Evolutionary conservation across 2,329 filamentous ascomycete species (phyloP).

Genomic region (Anthostomella pinea): DNA sequence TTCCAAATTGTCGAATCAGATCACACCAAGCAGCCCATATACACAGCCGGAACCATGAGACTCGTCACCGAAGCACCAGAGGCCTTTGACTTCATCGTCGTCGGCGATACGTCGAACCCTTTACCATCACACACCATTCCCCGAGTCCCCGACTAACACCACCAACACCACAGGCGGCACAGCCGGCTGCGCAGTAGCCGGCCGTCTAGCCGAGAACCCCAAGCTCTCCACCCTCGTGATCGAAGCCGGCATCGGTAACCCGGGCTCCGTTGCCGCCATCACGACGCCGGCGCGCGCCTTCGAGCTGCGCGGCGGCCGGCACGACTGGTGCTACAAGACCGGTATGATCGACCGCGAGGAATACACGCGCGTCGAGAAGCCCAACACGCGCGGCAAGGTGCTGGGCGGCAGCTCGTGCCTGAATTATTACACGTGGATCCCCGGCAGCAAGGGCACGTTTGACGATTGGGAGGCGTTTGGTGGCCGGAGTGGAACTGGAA

Average conservation of each 20-base stretch:
- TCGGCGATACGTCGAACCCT: background rate
- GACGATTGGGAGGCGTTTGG: conserved; percentile 71
- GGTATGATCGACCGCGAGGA: conserved; percentile 58
- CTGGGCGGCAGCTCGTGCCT: conserved; percentile 57
- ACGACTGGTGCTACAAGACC: conserved; percentile 62
- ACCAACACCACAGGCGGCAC: no score
- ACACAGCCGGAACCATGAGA: no score
- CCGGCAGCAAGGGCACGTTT: conserved; percentile 55
- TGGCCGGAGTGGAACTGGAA: conserved; percentile 63
- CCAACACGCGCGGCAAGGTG: conserved; percentile 58
- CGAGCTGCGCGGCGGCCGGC: conserved; percentile 50
- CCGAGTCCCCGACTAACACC: no score
- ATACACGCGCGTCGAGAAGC: conserved; percentile 61
- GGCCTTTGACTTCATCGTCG: background rate
- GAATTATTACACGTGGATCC: conserved; percentile 65
- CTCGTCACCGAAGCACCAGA: no score
- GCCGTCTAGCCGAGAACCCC: conserved; percentile 49
- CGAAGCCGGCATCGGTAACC: conserved; percentile 48
- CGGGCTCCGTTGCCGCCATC: conserved; percentile 48
- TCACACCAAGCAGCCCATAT: no score
- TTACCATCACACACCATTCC: no score
- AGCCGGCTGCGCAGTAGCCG: conserved; percentile 47
- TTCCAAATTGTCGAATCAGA: no score
- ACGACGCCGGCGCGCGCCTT: conserved; percentile 52
- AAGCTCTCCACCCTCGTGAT: conserved; percentile 45